These are phyloP conservation scores for Yamadazyma triangularis DNA, from an alignment of 1,139 yeast species.

Conservation along the genomic window DNA sequence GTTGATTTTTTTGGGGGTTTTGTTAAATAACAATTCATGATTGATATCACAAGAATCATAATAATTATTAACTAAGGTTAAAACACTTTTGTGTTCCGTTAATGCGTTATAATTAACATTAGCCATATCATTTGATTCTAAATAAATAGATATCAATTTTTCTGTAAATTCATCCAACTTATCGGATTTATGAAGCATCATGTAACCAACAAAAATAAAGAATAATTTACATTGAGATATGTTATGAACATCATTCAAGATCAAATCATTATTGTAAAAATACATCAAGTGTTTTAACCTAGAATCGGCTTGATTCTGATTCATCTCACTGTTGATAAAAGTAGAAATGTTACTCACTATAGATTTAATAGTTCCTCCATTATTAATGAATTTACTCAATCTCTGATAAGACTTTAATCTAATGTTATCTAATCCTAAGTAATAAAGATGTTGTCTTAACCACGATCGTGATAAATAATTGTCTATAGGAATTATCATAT, in stretches of 20 bases:
- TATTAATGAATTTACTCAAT: conserved; percentile 24
- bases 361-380: conserved; percentile 32
- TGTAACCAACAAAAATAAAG: conserved; percentile 35
- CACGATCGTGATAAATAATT: conserved; percentile 16
- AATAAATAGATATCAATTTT: conserved; percentile 27
- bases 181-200: conserved; percentile 17
- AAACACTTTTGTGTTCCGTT: conserved; percentile 6
- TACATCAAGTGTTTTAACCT: conserved; percentile 22
- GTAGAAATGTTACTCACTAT: conserved; percentile 34
- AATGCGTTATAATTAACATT: conserved; percentile 8
- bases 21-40: conserved; percentile 17
- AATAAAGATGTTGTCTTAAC: conserved; percentile 30
- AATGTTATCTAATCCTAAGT: conserved; percentile 33
- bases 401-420: conserved; percentile 32
- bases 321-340: conserved; percentile 30
- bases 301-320: conserved; percentile 16
- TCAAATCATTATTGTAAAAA: conserved; percentile 10
- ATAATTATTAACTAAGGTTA: conserved; percentile 17
- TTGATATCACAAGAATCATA: conserved; percentile 20
- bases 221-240: conserved; percentile 25
- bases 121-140: conserved; percentile 7
- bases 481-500: conserved; percentile 8
- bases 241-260: conserved; percentile 8
- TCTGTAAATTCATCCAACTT: conserved; percentile 27
- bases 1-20: conserved; percentile 15